Evolutionary conservation across 371 early-diverging fungal genomes (phyloP).

Genomic region (Lichtheimia ramosa): DNA sequence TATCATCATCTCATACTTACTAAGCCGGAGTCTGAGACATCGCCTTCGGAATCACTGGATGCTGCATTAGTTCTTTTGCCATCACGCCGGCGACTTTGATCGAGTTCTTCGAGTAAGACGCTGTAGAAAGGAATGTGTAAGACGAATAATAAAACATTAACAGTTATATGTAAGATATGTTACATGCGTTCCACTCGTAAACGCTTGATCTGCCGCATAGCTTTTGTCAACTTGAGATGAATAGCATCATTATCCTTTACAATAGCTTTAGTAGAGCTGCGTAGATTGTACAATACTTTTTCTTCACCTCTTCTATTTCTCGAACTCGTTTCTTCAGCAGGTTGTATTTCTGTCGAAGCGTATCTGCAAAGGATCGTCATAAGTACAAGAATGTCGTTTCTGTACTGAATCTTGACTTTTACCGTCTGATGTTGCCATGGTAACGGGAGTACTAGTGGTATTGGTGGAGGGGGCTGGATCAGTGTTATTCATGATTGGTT

Average conservation of each 20-base stretch:
- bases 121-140: slow-evolving; percentile 2
- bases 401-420: slow-evolving; percentile 1
- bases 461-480: too few relatives aligned
- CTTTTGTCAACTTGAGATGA: slow-evolving; percentile 26
- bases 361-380: not conserved
- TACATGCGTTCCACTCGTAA: slow-evolving; percentile 51
- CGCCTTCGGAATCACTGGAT: slow-evolving; percentile 8
- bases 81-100: slow-evolving; percentile 11
- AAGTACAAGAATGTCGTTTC: too few relatives aligned
- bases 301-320: slow-evolving; percentile 60
- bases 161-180: not conserved
- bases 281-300: slow-evolving; percentile 7
- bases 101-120: slow-evolving; percentile 27
- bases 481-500: too few relatives aligned
- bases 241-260: slow-evolving; percentile 34
- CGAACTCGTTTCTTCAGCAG: slow-evolving; percentile 60
- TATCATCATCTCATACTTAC: not conserved
- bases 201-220: slow-evolving; percentile 44
- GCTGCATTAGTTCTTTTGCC: not conserved
- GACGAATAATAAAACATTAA: not conserved
- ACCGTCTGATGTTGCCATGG: too few relatives aligned
- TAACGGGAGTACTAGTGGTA: too few relatives aligned
- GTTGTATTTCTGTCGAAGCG: slow-evolving; percentile 48
- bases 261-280: not conserved
- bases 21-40: slow-evolving; percentile 34